These are phyloP conservation scores for Niveomyces coronatus DNA, from an alignment of 2,329 filamentous ascomycete species.

Conservation along the genomic window DNA sequence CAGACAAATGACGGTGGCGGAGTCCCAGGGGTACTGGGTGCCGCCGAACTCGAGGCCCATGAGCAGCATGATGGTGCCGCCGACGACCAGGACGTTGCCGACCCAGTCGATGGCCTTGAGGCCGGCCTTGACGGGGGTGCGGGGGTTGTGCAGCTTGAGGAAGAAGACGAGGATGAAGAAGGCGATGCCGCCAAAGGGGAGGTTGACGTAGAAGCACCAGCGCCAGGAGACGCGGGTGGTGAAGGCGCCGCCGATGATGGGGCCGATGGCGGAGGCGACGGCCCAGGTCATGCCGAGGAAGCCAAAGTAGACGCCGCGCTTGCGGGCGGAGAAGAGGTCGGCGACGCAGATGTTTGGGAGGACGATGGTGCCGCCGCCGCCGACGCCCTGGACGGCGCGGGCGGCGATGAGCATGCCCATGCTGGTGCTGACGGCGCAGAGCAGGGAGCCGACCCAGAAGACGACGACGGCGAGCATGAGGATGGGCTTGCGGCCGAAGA, in stretches of 20 bases:
- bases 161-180: constrained; percentile 46
- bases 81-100: constrained; percentile 51
- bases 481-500: constrained; percentile 47
- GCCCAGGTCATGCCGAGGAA: constrained; percentile 51
- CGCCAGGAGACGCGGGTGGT: constrained; percentile 55
- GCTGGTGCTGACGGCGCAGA: constrained; percentile 39
- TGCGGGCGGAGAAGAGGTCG: constrained; percentile 43
- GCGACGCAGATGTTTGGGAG: constrained; percentile 49
- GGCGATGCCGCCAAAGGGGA: constrained; percentile 35
- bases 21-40: constrained; percentile 63
- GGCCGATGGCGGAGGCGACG: constrained; percentile 53
- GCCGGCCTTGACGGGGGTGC: constrained; percentile 51
- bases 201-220: constrained; percentile 62
- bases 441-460: constrained; percentile 44
- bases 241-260: constrained; percentile 59
- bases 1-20: constrained; percentile 64
- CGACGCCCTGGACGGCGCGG: constrained; percentile 46
- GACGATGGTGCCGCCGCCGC: constrained; percentile 47
- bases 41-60: constrained; percentile 81
- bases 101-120: constrained; percentile 53
- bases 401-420: constrained; percentile 45
- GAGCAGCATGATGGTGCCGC: constrained; percentile 75
- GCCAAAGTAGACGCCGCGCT: constrained; percentile 41
- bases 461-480: constrained; percentile 39
- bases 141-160: constrained; percentile 58